Evolutionary conservation across 768 basidiomycete species (phyloP), one percentile per base, ranked within the genome.

Genomic region (Podaxis sp.): DNA sequence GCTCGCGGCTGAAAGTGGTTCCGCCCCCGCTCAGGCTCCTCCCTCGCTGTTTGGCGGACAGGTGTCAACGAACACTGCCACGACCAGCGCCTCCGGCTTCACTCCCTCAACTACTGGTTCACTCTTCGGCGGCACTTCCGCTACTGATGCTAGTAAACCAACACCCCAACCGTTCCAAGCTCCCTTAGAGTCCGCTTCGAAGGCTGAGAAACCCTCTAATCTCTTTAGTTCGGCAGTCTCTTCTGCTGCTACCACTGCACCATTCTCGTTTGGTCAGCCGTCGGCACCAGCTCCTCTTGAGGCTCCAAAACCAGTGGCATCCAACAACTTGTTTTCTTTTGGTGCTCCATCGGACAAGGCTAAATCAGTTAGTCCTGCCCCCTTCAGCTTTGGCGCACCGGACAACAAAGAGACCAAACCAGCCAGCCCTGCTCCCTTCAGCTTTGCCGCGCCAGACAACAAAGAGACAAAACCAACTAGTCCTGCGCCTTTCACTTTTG

Each of bases 251-350:
- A 70, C 77, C 17, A 77, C 77, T 59, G n/a, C 44, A 3, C 68
- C 72, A 2, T 78, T 80, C 57, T 56, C 72, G 4, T 78, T 80
- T 65, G 72, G 72, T 54, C 70, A 67, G 51, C 57, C 70, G 26
- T 37, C 66, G 4, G 36, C 64, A 40, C 37, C 66, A 41, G 48
- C 65, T 8, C 58, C 70, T 37, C 38, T 61, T 12, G 63, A 67
- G 13, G 60, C 62, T 2, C 50, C 65, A 8, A 69, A 67, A 37
- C 67, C 70, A 22, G 52, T 65, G 30, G 33, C 10, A 33, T 40
- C 38, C 36, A 53, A 53, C 24, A 36, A 22, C 13, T n/a, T 36
- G 37, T 53, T 60, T 20, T n/a, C 40, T 22, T 60, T 54, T 12
- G 33, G 22, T 49, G 62, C 66, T 24, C 17, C 54, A 7, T 28